Percentiles rank a stretch among this genome's conserved stretches.
Evolutionary conservation across 768 basidiomycete genomes (phyloP).

Genomic region (Udeniomyces megalosporus): DNA sequence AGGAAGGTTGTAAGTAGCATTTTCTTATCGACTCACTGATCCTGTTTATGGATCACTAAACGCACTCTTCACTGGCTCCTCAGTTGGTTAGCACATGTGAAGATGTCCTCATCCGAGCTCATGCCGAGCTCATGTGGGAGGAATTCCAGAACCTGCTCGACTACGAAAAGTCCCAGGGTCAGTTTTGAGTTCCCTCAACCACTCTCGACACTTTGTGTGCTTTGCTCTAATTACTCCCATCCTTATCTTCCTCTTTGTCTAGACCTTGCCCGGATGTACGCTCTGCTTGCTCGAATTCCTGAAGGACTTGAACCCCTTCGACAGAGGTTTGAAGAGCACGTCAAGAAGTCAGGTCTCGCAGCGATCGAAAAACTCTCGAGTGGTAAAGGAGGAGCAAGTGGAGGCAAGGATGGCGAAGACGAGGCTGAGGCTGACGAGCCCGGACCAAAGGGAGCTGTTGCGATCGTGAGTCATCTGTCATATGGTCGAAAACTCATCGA

Average conservation of each 20-base stretch:
- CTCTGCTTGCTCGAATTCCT: conserved; percentile 72
- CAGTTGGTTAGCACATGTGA: conserved; percentile 49
- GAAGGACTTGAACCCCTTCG: conserved; percentile 80
- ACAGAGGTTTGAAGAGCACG: conserved; percentile 86
- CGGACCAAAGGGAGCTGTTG: not conserved
- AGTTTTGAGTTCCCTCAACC: conserved; percentile 4
- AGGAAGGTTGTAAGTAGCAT: conserved; percentile 42
- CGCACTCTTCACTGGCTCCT: not conserved
- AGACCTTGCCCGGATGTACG: conserved; percentile 89
- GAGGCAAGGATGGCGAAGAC: conserved; percentile 21
- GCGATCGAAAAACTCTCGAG: conserved; percentile 53
- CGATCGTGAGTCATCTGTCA: not conserved
- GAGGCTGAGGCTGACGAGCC: conserved; percentile 15
- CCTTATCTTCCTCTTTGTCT: not conserved
- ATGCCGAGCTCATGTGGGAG: conserved; percentile 72
- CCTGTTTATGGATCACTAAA: too few relatives aligned
- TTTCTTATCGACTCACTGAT: not conserved
- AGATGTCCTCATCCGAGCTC: conserved; percentile 74
- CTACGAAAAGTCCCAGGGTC: conserved; percentile 70
- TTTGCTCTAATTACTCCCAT: not conserved
- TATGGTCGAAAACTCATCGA: not conserved
- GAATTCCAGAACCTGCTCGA: conserved; percentile 65
- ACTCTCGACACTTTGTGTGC: not conserved
- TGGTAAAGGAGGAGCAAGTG: conserved; percentile 18
- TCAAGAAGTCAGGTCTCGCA: conserved; percentile 71